Evolutionary conservation across 495 filamentous ascomycete genomes (phyloP), one percentile per base, ranked within the genome.

Genomic region (Penicillium cosmopolitanum): DNA sequence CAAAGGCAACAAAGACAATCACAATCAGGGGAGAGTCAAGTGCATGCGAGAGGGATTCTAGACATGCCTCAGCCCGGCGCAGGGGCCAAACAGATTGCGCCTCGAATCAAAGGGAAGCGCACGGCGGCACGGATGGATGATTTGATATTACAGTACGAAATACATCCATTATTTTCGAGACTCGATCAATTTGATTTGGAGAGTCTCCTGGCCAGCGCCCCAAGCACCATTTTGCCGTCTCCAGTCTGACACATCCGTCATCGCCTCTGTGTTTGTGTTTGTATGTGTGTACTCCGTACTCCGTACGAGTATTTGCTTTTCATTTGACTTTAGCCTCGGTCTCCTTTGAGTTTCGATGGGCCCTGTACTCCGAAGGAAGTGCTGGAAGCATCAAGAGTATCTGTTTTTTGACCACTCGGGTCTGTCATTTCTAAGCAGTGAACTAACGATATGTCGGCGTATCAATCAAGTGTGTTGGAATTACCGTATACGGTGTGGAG

Each of bases 11-110:
- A 44, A 44, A 44, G 42, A 44, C 42, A 44, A 44, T 28, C 46
- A 48, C 42, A 44, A 19, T 28, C 46, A 48, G 46, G 46, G 46
- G 46, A 48, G 46, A 19, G 46, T 48, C 46, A 48, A 48, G 18
- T 25, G 18, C 46, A 48, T 13, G 19, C 19, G 18, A 23, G 21
- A 12, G 46, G n/a, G 46, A 28, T 48, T 47, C 46, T 18, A 48
- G 46, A 48, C 46, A 28, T 23, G 46, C 21, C 21, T 28, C 46
- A 48, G 46, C 46, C 46, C 19, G 46, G 19, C 46, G 46, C 46
- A 23, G 46, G 46, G 23, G 46, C 46, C 46, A 48, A 28, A 28
- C 46, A 48, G n/a, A 25, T 12, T 46, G 16, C 42, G 42, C 18
- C 42, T 46, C 42, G 28, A 46, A 46, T 46, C 18, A 48, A 48